Evolutionary conservation across 139 green algal species (phyloP).

Genomic region (Chlorella sorokiniana): DNA sequence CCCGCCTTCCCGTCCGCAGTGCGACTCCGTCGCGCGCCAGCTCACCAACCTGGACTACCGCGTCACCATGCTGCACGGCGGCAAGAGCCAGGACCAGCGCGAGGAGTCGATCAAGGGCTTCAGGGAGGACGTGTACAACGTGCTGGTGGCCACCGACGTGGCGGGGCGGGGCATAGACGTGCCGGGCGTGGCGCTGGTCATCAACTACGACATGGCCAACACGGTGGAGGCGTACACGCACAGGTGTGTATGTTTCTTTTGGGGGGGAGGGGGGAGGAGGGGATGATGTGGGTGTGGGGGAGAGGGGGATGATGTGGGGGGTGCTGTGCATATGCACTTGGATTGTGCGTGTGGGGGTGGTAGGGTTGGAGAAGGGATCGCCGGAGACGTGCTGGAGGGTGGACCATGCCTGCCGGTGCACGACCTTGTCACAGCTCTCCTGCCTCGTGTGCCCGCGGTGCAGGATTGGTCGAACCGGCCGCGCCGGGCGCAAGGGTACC

Average conservation of each 20-base stretch:
- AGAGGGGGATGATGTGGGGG: neutral
- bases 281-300: neutral
- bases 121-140: conserved; percentile 86
- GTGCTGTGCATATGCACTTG: no score
- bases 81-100: conserved; percentile 91
- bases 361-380: neutral
- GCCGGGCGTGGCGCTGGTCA: conserved; percentile 81
- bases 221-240: conserved; percentile 98
- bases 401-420: neutral
- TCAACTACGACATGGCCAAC: conserved; percentile 98
- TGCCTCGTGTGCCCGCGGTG: neutral
- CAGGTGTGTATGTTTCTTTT: conserved; percentile 10
- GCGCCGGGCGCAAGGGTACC: conserved; percentile 84
- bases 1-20: conserved; percentile 49
- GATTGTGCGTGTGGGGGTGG: neutral
- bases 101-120: conserved; percentile 88
- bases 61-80: conserved; percentile 89
- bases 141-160: conserved; percentile 98
- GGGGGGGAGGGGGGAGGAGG: neutral
- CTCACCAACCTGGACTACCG: conserved; percentile 74
- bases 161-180: conserved; percentile 98
- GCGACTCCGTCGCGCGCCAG: conserved; percentile 81
- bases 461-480: conserved; percentile 86
- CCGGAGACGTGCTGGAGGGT: neutral
- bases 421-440: neutral